Conservation (phyloP, 164 flowering plant species). For the Stephania cephalantha region DNA sequence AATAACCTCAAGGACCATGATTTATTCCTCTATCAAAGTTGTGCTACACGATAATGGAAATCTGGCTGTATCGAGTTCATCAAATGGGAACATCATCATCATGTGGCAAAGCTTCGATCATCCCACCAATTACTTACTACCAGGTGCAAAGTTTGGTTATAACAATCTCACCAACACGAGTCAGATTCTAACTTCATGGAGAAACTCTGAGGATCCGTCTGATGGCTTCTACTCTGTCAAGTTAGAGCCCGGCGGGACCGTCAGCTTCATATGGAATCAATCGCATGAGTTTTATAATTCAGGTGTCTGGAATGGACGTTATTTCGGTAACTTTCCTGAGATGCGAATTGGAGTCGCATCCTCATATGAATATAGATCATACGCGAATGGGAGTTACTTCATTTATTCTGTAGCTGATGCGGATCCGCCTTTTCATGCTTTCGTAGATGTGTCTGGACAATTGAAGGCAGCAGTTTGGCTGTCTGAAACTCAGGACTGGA, state of each 20-base stretch:
- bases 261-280: too few relatives aligned
- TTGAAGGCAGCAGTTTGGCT: conserved; percentile 13
- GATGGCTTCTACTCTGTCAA: conserved; percentile 36
- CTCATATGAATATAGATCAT: conserved; percentile 10
- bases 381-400: conserved; percentile 18
- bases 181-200: conserved; percentile 35
- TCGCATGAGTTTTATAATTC: too few relatives aligned
- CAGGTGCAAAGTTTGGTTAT: too few relatives aligned
- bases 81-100: conserved; percentile 16
- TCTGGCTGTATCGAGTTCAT: conserved; percentile 21
- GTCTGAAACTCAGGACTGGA: conserved; percentile 13
- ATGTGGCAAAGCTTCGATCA: background rate
- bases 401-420: conserved; percentile 5
- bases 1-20: conserved; percentile 15
- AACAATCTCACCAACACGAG: too few relatives aligned
- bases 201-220: conserved; percentile 44
- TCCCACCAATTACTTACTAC: too few relatives aligned
- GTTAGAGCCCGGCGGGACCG: background rate
- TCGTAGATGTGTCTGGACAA: conserved; percentile 15
- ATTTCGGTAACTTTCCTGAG: background rate
- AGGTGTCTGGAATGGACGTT: too few relatives aligned
- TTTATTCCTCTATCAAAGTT: conserved; percentile 19
- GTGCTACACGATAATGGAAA: conserved; percentile 51
- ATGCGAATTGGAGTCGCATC: background rate
- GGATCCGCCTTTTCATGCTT: conserved; percentile 4